Base-by-base conservation (phyloP, 2,329 filamentous ascomycete species). In the Aspergillus sp. region DNA sequence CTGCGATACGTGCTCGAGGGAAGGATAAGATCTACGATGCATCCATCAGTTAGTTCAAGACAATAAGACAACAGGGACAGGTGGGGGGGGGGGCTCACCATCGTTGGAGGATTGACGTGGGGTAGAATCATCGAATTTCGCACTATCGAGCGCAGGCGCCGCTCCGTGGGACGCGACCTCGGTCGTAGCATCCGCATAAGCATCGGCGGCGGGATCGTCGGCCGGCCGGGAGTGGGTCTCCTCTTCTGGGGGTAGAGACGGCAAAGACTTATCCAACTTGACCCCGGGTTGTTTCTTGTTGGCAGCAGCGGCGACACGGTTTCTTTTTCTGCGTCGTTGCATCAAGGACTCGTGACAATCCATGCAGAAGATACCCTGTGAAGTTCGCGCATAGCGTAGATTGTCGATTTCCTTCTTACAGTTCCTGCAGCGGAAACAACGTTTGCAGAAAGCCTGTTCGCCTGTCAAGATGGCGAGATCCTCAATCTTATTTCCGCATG, bases 341-440 rank as follows among this genome's bases (percentile, higher is more conserved):
- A 97, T 97, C 46, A 98, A 73, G 23, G 89, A 93, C 70, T 98
- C 93, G 65, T 98, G 93, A 67, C 93, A 98, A 63, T 85, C 90
- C 93, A 98, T 98, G 74, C 93, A 98, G 66, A 98, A 97, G 60
- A 98, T 98, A 51, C 93, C 93, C 70, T 97, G 93, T 6, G 91
- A 96, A 1, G 93, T 98, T 63, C 93, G 84, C 47, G 93, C 93
- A 81, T 97, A 98, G 67, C 91, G 85, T 55, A 98, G 77, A 67
- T 98, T 98, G 71, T 98, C 93, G 52, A 98, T 98, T 75, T 96
- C 96, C 66, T 88, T 84, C 76, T 97, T 98, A 78, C 93, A 98
- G 68, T 97, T 98, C 60, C 93, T 82, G 73, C 93, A 98, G 61
- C 90, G 83, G 74, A 98, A 98, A 73, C 93, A 98, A 49, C 88